Evolutionary conservation across 108 stramenopile species (phyloP), one percentile per base, ranked within the genome.

Genomic region (Cyclotella atomus): DNA sequence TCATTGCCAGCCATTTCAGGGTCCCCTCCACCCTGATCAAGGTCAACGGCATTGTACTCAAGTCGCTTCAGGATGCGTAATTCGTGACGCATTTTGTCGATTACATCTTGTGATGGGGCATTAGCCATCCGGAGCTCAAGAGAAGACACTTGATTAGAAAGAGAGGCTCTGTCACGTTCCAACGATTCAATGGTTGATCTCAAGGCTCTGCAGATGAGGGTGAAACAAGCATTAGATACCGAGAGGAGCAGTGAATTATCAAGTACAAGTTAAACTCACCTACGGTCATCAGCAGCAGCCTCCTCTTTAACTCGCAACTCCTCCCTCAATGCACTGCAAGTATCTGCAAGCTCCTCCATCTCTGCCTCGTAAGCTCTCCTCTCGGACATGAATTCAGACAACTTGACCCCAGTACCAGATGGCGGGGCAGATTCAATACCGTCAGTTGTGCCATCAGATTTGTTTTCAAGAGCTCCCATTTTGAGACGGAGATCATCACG

Each of bases 291-390:
- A 10, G 70, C 24, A 17, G 85, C 50, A 46, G 75, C 57, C 25
- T 88, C 77, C n/a, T 92, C 89, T 55, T 91, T 93, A 52, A 76
- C 0, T 7, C 65, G 47, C 44, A 92, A 47, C 50, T 93, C 92
- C 66, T 93, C 91, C 43, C 92, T 83, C 29, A 96, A 83, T 1
- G 89, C 74, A 82, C 81, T 91, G 44, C 84, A 89, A 15, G 86
- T 84, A 44, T 85, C 74, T 14, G 91, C 85, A 21, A 93, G 68
- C 56, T 96, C 87, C 14, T 49, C 43, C 54, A 85, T 77, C 72
- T 95, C 94, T 14, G 94, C 94, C 64, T 95, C 94, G 65, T 91
- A 95, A 10, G 91, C 94, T 64, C 90, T 83, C 44, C 94, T 83
- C 56, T 95, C 94, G n/a, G 76, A 60, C 68, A 94, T 63, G 36